Evolutionary conservation across 75 land plant genomes (phyloP).

Genomic region (Cupressus sempervirens): DNA sequence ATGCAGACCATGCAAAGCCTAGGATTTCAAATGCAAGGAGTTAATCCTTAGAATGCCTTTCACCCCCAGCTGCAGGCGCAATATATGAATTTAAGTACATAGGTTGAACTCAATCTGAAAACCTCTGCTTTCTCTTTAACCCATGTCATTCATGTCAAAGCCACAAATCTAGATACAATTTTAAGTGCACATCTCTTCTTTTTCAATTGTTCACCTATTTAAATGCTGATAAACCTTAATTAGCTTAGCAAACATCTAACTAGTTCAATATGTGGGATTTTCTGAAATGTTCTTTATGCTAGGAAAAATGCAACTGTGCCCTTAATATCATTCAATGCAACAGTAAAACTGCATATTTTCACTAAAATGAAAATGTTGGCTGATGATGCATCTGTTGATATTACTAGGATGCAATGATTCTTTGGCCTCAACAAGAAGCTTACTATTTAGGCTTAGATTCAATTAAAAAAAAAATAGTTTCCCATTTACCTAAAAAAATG

Average conservation of each 20-base stretch:
- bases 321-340: neutral
- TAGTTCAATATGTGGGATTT: neutral
- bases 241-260: neutral
- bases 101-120: constrained; percentile 7
- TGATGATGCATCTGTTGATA: neutral
- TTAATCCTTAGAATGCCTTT: constrained; percentile 10
- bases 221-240: neutral
- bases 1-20: constrained; percentile 12
- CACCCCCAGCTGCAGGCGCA: constrained; percentile 16
- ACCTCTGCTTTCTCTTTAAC: neutral
- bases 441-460: neutral
- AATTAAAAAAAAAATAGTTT: neutral
- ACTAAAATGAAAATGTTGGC: neutral
- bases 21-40: constrained; percentile 23
- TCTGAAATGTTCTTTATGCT: neutral
- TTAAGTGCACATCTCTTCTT: neutral
- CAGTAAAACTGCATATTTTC: neutral
- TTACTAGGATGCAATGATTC: neutral
- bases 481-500: too few species aligned
- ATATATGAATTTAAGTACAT: constrained; percentile 11
- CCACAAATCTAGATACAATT: neutral
- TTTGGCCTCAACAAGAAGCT: neutral
- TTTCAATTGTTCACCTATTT: neutral
- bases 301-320: neutral
- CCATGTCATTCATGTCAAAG: neutral